phyloP scores from a whole-genome alignment of 2,329 filamentous ascomycete species.

The Penicillium sp. region DNA sequence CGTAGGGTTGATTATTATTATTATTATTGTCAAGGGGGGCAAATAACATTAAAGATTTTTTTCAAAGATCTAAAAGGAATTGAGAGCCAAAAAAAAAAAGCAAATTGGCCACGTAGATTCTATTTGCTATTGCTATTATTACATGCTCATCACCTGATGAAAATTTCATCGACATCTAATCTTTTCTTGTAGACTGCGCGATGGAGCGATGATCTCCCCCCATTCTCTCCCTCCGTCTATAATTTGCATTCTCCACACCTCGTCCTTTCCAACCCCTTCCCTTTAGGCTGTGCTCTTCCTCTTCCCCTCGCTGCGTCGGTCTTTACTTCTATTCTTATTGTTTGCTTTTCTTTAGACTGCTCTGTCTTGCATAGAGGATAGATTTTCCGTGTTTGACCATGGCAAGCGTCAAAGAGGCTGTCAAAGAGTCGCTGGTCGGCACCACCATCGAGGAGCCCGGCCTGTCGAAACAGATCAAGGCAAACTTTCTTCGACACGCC shows the following conservation, averaged over 20 bases:
- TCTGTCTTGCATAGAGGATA: slow-evolving; percentile 16
- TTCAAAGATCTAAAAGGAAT: not conserved
- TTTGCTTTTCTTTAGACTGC: slow-evolving; percentile 11
- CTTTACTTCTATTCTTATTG: slow-evolving; percentile 17
- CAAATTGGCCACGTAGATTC: slow-evolving; percentile 6
- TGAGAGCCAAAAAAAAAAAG: not conserved
- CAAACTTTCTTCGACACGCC: slow-evolving; percentile 77
- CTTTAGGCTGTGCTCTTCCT: slow-evolving; percentile 1
- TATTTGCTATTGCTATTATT: slow-evolving; percentile 2
- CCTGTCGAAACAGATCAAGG: slow-evolving; percentile 75
- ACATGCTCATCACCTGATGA: not conserved
- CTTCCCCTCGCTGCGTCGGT: slow-evolving; percentile 12
- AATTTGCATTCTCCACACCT: slow-evolving; percentile 27
- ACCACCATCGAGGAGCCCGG: slow-evolving; percentile 57
- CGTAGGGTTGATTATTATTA: slow-evolving; percentile 14
- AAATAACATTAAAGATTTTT: slow-evolving; percentile 5
- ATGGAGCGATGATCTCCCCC: slow-evolving; percentile 19
- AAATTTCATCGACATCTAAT: not conserved
- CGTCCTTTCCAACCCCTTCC: slow-evolving; percentile 27
- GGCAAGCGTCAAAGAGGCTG: slow-evolving; percentile 65
- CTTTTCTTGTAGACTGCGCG: not conserved
- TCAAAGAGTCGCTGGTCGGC: slow-evolving; percentile 82
- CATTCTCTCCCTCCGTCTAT: slow-evolving; percentile 21
- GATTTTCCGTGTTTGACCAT: slow-evolving; percentile 35
- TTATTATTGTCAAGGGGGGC: slow-evolving; percentile 8